These are phyloP conservation scores for Entomortierella lignicola DNA, from an alignment of 192 early-diverging fungal genomes.

Conservation along the genomic window DNA sequence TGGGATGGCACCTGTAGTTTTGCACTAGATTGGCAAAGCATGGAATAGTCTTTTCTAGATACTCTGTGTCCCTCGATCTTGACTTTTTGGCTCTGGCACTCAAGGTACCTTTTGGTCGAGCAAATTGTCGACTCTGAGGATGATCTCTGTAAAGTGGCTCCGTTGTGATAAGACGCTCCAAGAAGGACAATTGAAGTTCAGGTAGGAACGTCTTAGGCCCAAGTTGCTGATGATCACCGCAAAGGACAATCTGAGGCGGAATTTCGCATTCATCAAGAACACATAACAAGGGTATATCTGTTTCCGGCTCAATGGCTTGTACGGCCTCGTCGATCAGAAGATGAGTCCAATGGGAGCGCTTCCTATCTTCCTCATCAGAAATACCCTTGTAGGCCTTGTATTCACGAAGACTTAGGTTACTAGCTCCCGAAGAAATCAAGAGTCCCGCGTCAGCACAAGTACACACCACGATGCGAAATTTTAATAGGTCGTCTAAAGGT, in stretches of 20 bases:
- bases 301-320: constrained; percentile 68
- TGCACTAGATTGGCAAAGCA: constrained; percentile 59
- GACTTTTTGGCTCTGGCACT: background rate
- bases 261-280: constrained; percentile 43
- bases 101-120: constrained; percentile 15
- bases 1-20: constrained; percentile 64
- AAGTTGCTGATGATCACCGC: constrained; percentile 67
- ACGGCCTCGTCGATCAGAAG: constrained; percentile 68
- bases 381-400: constrained; percentile 35
- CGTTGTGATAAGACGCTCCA: constrained; percentile 61
- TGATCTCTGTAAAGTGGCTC: constrained; percentile 57
- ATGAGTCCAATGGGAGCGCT: constrained; percentile 57
- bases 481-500: constrained; percentile 46
- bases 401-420: constrained; percentile 53
- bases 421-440: constrained; percentile 56
- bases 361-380: constrained; percentile 6
- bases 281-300: constrained; percentile 57
- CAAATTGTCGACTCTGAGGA: constrained; percentile 44
- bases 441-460: constrained; percentile 62
- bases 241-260: constrained; percentile 60
- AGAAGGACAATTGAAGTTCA: constrained; percentile 52
- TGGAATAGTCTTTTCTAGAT: constrained; percentile 42
- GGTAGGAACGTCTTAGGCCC: constrained; percentile 58
- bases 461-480: constrained; percentile 61
- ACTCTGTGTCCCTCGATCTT: constrained; percentile 27